Conservation (phyloP, 139 green algal species). For the Nannochloris sp. region DNA sequence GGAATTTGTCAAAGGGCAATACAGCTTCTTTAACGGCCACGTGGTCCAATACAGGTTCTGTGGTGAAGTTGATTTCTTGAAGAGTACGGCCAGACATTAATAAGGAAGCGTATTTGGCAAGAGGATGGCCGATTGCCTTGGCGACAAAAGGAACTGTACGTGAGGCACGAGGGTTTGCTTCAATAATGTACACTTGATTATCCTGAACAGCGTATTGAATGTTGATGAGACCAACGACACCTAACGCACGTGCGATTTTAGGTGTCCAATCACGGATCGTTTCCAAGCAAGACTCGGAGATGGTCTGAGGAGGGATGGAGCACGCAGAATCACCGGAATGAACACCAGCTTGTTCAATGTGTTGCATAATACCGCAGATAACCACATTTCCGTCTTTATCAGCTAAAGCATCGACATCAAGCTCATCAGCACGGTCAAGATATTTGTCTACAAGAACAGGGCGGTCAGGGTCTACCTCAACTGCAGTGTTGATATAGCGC, state of each 20-base stretch:
- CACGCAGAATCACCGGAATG: slow-evolving; percentile 97
- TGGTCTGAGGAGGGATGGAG: slow-evolving; percentile 87
- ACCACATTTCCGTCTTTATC: slow-evolving; percentile 85
- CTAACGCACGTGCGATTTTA: slow-evolving; percentile 77
- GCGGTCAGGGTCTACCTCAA: slow-evolving; percentile 72
- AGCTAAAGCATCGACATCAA: slow-evolving; percentile 94
- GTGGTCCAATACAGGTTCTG: slow-evolving; percentile 78
- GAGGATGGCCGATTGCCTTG: slow-evolving; percentile 94
- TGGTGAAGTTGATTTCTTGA: slow-evolving; percentile 74
- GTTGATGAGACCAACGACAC: slow-evolving; percentile 97
- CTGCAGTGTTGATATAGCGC: slow-evolving; percentile 51
- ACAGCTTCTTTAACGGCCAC: slow-evolving; percentile 99
- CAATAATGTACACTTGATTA: slow-evolving; percentile 92
- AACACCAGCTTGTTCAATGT: slow-evolving; percentile 97
- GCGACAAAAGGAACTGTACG: slow-evolving; percentile 97
- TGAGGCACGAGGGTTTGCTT: slow-evolving; percentile 95
- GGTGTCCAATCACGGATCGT: slow-evolving; percentile 83
- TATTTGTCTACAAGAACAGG: slow-evolving; percentile 98
- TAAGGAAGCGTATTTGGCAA: slow-evolving; percentile 93
- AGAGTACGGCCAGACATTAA: slow-evolving; percentile 89
- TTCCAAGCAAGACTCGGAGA: slow-evolving; percentile 55
- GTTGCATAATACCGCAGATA: slow-evolving; percentile 99
- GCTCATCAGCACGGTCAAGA: slow-evolving; percentile 82
- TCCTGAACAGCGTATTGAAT: slow-evolving; percentile 94
- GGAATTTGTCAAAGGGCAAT: slow-evolving; percentile 99